Evolutionary conservation across 2,329 filamentous ascomycete genomes (phyloP).

Genomic region (Trichophyton simii): DNA sequence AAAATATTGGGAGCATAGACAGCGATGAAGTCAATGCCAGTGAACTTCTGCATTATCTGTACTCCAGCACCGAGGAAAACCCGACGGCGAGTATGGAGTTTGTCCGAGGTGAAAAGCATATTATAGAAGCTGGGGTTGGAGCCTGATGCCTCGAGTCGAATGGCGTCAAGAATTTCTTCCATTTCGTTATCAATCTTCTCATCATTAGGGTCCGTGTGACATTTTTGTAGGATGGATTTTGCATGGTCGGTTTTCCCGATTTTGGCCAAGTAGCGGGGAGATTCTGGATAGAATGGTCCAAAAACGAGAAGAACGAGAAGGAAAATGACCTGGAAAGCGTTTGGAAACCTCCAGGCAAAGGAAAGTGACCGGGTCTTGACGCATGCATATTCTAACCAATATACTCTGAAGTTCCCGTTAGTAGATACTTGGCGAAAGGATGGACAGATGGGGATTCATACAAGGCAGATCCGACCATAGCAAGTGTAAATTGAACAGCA

Average conservation of each 20-base stretch:
- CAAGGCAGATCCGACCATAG: background rate
- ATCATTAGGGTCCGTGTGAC: background rate
- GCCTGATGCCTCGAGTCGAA: background rate
- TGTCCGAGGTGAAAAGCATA: background rate
- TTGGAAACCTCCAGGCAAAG: constrained; percentile 35
- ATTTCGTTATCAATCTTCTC: background rate
- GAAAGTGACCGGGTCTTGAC: background rate
- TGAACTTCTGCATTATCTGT: constrained; percentile 2
- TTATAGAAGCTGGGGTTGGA: background rate
- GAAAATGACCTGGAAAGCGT: constrained; percentile 38
- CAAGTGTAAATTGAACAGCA: background rate
- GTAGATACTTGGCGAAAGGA: background rate
- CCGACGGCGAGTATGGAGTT: background rate
- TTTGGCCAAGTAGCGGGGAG: constrained; percentile 16
- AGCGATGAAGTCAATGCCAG: background rate
- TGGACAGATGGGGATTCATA: background rate
- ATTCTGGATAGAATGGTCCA: constrained; percentile 26
- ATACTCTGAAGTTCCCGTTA: background rate
- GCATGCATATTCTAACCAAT: background rate
- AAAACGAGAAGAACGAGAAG: constrained; percentile 28
- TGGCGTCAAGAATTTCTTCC: background rate
- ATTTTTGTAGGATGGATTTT: background rate
- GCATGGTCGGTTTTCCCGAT: background rate
- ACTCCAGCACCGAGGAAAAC: background rate
- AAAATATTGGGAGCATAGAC: constrained; percentile 1